Evolutionary conservation across 768 basidiomycete genomes (phyloP).

Genomic region (Amyloporia xantha): DNA sequence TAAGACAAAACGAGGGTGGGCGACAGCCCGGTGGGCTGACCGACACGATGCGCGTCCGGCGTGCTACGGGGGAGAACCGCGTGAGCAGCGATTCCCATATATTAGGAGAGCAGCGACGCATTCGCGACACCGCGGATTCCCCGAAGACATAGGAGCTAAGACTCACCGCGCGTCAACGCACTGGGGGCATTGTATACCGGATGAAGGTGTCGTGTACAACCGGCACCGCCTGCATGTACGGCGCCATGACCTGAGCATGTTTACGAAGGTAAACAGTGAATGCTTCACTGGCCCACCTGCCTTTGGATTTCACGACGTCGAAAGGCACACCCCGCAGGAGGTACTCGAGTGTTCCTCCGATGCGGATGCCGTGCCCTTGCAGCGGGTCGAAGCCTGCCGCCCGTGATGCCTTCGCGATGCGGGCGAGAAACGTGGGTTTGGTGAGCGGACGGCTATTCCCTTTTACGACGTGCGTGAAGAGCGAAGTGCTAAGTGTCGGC

Average conservation of each 20-base stretch:
- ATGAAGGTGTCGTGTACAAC: neutral
- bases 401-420: constrained; percentile 9
- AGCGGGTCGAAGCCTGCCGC: constrained; percentile 10
- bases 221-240: constrained; percentile 21
- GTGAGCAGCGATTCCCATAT: constrained; percentile 1
- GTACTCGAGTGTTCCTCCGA: constrained; percentile 30
- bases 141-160: neutral
- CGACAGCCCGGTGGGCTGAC: too few relatives aligned
- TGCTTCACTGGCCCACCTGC: constrained; percentile 31
- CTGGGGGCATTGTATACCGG: constrained; percentile 3
- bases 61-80: too few relatives aligned
- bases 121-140: neutral
- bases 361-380: constrained; percentile 26
- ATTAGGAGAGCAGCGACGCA: neutral
- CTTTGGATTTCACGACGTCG: constrained; percentile 30
- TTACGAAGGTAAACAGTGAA: constrained; percentile 24
- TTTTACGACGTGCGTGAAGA: constrained; percentile 26
- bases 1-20: too few relatives aligned
- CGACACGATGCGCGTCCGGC: too few relatives aligned
- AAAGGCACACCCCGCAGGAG: constrained; percentile 31
- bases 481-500: constrained; percentile 16
- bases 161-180: neutral
- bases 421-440: constrained; percentile 17
- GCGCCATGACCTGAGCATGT: constrained; percentile 25
- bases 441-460: constrained; percentile 27